These are phyloP conservation scores for Millerozyma acaciae DNA, from an alignment of 805 yeast species.

Conservation along the genomic window DNA sequence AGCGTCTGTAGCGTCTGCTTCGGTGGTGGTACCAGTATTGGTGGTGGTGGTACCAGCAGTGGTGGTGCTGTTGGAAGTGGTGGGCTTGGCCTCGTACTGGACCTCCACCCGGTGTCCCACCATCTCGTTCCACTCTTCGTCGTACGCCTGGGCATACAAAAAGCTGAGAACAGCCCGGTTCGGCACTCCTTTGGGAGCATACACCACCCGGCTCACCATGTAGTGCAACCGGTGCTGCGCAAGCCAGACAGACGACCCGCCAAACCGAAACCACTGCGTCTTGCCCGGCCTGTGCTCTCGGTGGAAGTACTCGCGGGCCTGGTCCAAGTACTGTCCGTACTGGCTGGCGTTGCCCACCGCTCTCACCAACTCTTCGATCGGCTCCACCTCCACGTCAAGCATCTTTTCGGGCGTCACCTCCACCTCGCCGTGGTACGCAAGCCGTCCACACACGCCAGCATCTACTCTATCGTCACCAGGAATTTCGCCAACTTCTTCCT, in stretches of 20 bases:
- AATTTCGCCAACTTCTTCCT: too few species aligned
- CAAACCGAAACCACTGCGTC: constrained; percentile 21
- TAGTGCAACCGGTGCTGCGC: constrained; percentile 16
- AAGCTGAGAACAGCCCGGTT: constrained; percentile 15
- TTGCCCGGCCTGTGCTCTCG: too few species aligned
- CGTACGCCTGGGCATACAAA: constrained; percentile 18
- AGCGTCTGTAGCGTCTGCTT: constrained; percentile 10
- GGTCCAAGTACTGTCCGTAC: constrained; percentile 12
- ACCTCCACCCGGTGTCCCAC: constrained; percentile 12
- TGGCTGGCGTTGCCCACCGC: constrained; percentile 8
- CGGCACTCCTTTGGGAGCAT: constrained; percentile 13
- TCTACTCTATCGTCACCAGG: too few species aligned
- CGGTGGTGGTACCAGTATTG: too few species aligned
- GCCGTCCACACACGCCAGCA: constrained; percentile 11
- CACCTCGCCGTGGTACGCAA: constrained; percentile 11
- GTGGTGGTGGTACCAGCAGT: too few species aligned
- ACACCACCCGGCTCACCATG: constrained; percentile 18
- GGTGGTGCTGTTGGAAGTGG: too few species aligned
- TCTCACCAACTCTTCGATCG: constrained; percentile 8
- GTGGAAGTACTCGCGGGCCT: constrained; percentile 14
- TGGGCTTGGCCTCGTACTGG: constrained; percentile 15
- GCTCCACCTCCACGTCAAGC: constrained; percentile 15
- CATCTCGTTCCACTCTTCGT: constrained; percentile 19
- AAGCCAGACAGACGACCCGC: constrained; percentile 21
- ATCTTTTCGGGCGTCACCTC: constrained; percentile 11